phyloP scores from a whole-genome alignment of 108 stramenopile species.

The Mayamaea pseudoterrestris region DNA sequence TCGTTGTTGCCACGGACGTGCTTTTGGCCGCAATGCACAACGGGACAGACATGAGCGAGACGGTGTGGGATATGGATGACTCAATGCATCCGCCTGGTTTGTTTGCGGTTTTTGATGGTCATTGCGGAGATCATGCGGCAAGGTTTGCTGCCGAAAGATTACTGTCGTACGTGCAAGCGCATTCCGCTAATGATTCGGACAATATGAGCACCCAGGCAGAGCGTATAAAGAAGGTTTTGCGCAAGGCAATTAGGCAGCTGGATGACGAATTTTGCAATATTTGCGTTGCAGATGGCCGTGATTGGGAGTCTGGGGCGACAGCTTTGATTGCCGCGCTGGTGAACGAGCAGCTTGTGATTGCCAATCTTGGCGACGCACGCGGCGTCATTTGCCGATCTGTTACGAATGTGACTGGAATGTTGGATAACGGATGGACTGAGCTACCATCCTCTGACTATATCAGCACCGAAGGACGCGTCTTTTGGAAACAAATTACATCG shows the following conservation, averaged over 20 bases:
- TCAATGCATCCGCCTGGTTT: conserved; percentile 32
- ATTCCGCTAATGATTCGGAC: conserved; percentile 9
- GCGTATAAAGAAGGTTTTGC: conserved; percentile 24
- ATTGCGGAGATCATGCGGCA: conserved; percentile 70
- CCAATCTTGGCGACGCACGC: conserved; percentile 66
- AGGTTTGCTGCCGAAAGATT: conserved; percentile 56
- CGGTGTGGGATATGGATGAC: conserved; percentile 1
- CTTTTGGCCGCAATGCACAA: conserved; percentile 5
- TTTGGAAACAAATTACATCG: conserved; percentile 61
- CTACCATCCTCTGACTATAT: conserved; percentile 18
- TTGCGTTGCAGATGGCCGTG: conserved; percentile 49
- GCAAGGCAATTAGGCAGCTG: conserved; percentile 37
- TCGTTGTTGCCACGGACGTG: conserved; percentile 42
- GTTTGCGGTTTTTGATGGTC: conserved; percentile 79
- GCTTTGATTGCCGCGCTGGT: conserved; percentile 52
- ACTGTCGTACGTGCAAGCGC: conserved; percentile 29
- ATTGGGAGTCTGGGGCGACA: conserved; percentile 75
- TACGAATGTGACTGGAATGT: conserved; percentile 7
- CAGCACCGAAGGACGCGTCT: conserved; percentile 14
- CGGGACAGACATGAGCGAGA: neutral
- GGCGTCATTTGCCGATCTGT: conserved; percentile 51
- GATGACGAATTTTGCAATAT: conserved; percentile 59
- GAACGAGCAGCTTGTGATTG: conserved; percentile 42
- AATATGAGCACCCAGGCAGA: neutral
- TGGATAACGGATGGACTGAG: conserved; percentile 16